Conservation (phyloP, 2,329 filamentous ascomycete genomes). For the Aspergillus neotritici region DNA sequence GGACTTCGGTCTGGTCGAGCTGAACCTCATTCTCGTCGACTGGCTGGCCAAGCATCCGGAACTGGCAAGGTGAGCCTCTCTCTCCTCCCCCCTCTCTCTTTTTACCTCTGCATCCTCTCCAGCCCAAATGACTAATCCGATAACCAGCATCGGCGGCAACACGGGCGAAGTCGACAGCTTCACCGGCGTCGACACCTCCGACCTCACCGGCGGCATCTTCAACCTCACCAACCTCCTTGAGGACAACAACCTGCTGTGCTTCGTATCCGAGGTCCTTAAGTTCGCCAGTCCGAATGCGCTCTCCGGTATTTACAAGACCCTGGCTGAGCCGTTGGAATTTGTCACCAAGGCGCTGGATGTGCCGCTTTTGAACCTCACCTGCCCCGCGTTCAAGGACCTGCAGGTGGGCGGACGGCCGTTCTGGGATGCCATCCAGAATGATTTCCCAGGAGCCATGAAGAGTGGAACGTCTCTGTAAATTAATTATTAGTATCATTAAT, state of each 20-base stretch:
- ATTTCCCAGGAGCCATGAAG: constrained; percentile 25
- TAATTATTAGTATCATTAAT: too few relatives aligned
- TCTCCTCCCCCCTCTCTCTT: too few relatives aligned
- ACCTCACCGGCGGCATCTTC: constrained; percentile 41
- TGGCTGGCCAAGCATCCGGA: constrained; percentile 39
- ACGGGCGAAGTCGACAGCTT: constrained; percentile 49
- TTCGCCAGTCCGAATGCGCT: constrained; percentile 29
- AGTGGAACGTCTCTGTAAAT: constrained; percentile 3
- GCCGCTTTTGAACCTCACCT: constrained; percentile 25
- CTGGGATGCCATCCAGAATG: constrained; percentile 24
- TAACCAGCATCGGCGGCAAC: constrained; percentile 47
- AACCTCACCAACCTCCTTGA: constrained; percentile 32
- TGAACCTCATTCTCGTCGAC: constrained; percentile 38
- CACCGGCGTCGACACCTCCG: constrained; percentile 40
- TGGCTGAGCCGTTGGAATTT: constrained; percentile 24
- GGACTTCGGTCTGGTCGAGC: constrained; percentile 45
- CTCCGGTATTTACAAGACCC: constrained; percentile 23
- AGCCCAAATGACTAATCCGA: neutral
- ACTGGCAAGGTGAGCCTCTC: constrained; percentile 27
- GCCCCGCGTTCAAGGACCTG: constrained; percentile 29
- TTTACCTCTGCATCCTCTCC: neutral
- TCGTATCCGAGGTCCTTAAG: constrained; percentile 32
- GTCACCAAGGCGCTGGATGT: constrained; percentile 25
- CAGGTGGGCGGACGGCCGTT: constrained; percentile 26
- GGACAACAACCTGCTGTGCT: constrained; percentile 39